Evolutionary conservation across 2,329 filamentous ascomycete genomes (phyloP), one percentile per base, ranked within the genome.

Genomic region (Scedosporium aurantiacum): DNA sequence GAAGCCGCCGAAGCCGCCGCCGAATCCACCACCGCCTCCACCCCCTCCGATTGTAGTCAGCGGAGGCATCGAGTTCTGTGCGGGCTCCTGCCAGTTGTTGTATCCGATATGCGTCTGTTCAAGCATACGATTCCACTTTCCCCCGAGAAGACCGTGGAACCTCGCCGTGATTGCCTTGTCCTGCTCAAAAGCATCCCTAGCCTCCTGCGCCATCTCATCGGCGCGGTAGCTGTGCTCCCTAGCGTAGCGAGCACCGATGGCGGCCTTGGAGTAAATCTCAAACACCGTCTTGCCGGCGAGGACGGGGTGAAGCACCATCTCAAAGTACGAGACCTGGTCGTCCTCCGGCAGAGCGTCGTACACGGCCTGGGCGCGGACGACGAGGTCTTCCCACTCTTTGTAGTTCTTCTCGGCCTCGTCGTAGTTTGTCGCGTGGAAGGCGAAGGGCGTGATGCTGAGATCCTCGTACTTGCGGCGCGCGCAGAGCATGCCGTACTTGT

Each of bases 51-150:
- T 37, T 2, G 32, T 41, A n/a, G 64, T 43, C 16, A 70, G 61
- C 4, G 82, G 79, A 0, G 86, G 85, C 1, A 87, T 78, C 0
- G 80, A 79, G 67, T 90, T 87, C 37, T 85, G 77, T 85, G 88
- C 89, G 1, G 87, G 85, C 68, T 89, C 86, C 71, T 90, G 87
- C 86, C 86, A 82, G 69, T 69, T 69, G 0, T 75, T 77, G 60
- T 81, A 74, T 54, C 79, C 83, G 18, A 80, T 79, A 5, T 25
- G 67, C 71, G 68, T 65, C 75, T 73, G 83, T 64, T 85, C 80
- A 69, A 86, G 76, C 69, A 87, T 83, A 68, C 82, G 76, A 65
- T 75, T 78, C 84, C 84, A 86, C 70, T 87, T 87, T 0, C 85
- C 84, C 62, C 75, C 76, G 0, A 86, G 71, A 14, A 87, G 71